Evolutionary conservation across 495 filamentous ascomycete genomes (phyloP).

Genomic region (Penicillium bovifimosum): DNA sequence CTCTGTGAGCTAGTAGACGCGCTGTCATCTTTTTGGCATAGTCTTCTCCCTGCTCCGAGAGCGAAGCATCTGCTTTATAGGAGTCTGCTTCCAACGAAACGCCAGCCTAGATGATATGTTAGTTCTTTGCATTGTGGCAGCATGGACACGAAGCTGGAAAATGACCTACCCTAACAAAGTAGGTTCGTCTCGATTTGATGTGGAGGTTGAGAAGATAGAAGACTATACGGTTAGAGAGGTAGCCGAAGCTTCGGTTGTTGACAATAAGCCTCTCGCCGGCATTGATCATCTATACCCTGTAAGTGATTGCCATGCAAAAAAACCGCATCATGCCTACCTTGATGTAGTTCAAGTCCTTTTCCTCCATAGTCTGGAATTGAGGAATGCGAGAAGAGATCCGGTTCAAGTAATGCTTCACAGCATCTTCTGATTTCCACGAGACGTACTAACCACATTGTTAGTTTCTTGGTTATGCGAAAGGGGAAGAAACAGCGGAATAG

Average conservation of each 20-base stretch:
- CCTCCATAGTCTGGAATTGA: conserved; percentile 94
- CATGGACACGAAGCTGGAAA: background rate
- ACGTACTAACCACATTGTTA: conserved; percentile 54
- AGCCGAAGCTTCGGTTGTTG: conserved; percentile 94
- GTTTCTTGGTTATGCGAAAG: background rate
- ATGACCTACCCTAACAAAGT: conserved; percentile 73
- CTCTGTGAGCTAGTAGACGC: conserved; percentile 71
- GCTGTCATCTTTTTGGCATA: conserved; percentile 89
- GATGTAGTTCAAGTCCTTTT: conserved; percentile 89
- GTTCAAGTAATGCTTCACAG: conserved; percentile 81
- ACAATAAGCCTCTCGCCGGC: conserved; percentile 87
- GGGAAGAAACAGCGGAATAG: background rate
- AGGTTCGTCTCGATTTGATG: conserved; percentile 88
- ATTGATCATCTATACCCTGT: conserved; percentile 75
- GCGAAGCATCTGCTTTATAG: conserved; percentile 81
- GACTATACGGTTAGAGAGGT: conserved; percentile 91
- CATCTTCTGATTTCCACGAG: conserved; percentile 86
- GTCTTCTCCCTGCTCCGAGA: conserved; percentile 74
- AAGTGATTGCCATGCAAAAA: conserved; percentile 6
- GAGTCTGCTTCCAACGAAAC: conserved; percentile 71
- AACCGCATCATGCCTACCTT: conserved; percentile 49
- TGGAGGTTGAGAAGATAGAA: conserved; percentile 97
- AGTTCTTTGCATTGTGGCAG: background rate
- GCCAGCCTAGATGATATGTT: conserved; percentile 39
- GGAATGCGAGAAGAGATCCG: conserved; percentile 90